A percentile compares a stretch with the other conserved stretches of the same genome.
Evolutionary conservation across 352 stramenopile genomes (phyloP).

Genomic region (Thraustochytrium striatum): DNA sequence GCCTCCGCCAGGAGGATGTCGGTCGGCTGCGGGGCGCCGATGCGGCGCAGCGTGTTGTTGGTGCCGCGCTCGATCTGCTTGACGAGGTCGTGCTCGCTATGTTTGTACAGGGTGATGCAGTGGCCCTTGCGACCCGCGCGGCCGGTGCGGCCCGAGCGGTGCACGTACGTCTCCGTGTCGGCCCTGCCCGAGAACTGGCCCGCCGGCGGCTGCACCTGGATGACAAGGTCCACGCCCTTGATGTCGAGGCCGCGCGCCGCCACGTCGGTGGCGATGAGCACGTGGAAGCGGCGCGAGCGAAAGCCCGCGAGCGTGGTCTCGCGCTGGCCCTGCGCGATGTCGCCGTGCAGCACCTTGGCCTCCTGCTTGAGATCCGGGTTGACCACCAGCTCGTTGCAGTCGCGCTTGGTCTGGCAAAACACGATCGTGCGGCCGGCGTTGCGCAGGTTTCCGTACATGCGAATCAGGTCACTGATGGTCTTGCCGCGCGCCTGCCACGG

Average conservation of each 20-base stretch:
- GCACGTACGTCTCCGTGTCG: conserved; percentile 96
- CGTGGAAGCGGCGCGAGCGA: conserved; percentile 83
- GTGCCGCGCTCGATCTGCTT: conserved; percentile 76
- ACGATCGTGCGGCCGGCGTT: conserved; percentile 85
- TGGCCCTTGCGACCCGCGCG: conserved; percentile 90
- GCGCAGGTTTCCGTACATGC: conserved; percentile 60
- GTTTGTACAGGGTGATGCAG: conserved; percentile 92
- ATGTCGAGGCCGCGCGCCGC: conserved; percentile 94
- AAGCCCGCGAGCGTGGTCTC: conserved; percentile 96
- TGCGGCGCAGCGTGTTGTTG: conserved; percentile 80
- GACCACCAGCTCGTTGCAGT: conserved; percentile 82
- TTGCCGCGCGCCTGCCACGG: conserved; percentile 72
- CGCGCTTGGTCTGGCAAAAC: conserved; percentile 89
- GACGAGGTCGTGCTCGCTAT: conserved; percentile 68
- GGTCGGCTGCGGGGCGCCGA: conserved; percentile 70
- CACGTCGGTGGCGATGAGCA: conserved; percentile 94
- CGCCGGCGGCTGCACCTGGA: conserved; percentile 48
- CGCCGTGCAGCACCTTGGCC: conserved; percentile 86
- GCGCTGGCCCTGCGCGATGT: conserved; percentile 92
- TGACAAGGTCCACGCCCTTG: conserved; percentile 76
- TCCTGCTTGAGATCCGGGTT: conserved; percentile 53
- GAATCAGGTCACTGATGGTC: conserved; percentile 60
- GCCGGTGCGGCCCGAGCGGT: conserved; percentile 93
- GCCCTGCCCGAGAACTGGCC: conserved; percentile 63
- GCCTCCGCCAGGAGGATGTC: conserved; percentile 80